Conservation (phyloP, 805 yeast species). For the Ogataea populi-albae region DNA sequence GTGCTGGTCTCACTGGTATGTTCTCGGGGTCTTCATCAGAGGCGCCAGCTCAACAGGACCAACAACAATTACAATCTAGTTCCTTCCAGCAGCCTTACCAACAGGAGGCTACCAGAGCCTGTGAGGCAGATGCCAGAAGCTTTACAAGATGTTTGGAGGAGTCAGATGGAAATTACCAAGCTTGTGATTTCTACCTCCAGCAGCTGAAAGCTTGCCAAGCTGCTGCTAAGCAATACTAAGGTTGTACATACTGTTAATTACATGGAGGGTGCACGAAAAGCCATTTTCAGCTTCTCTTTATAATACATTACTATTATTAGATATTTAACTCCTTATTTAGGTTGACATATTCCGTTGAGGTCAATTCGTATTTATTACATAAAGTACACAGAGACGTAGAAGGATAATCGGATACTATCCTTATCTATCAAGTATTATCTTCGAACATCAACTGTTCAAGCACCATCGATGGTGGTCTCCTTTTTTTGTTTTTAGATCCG, state of each 20-base stretch:
- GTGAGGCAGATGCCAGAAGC: slow-evolving; percentile 92
- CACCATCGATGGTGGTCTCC: slow-evolving; percentile 39
- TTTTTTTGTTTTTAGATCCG: slow-evolving; percentile 6
- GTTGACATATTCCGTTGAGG: too few relatives aligned
- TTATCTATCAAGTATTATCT: not conserved
- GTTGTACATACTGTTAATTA: not conserved
- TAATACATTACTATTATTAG: too few relatives aligned
- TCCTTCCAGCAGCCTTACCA: slow-evolving; percentile 29
- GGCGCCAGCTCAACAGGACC: slow-evolving; percentile 38
- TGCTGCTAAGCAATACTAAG: slow-evolving; percentile 78
- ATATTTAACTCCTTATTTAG: too few relatives aligned
- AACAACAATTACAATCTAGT: slow-evolving; percentile 29
- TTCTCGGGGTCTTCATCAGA: slow-evolving; percentile 70
- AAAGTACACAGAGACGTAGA: too few relatives aligned
- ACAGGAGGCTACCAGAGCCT: slow-evolving; percentile 49
- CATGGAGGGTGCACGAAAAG: too few relatives aligned
- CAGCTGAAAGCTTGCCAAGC: slow-evolving; percentile 97
- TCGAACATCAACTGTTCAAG: slow-evolving; percentile 36
- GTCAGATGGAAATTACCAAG: slow-evolving; percentile 92
- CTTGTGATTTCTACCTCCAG: slow-evolving; percentile 94
- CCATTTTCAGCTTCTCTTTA: too few relatives aligned
- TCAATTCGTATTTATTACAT: too few relatives aligned
- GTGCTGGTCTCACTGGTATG: slow-evolving; percentile 88
- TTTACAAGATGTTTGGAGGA: slow-evolving; percentile 95
- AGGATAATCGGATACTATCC: too few relatives aligned